Percentiles rank a stretch among this genome's conserved stretches.
Evolutionary conservation across 2,329 filamentous ascomycete genomes (phyloP).

Genomic region (Alternaria ethzedia): DNA sequence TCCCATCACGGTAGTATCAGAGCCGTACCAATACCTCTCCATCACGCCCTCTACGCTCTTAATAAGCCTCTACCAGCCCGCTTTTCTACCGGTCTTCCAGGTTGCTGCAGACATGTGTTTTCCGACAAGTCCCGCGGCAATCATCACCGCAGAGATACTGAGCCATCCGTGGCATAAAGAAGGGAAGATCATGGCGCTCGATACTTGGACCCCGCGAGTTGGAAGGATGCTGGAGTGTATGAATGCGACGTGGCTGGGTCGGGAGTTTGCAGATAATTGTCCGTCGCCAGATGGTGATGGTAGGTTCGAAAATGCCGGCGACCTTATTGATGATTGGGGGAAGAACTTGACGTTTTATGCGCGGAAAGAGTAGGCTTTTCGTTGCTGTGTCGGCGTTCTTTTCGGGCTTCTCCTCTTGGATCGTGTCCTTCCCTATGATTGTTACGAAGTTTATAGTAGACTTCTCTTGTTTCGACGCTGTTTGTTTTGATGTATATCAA

Average conservation of each 20-base stretch:
- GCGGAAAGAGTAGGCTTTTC: background rate
- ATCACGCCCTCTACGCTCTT: conserved; percentile 10
- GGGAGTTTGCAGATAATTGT: background rate
- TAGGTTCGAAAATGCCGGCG: background rate
- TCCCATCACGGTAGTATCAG: conserved; percentile 7
- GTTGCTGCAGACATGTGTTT: conserved; percentile 11
- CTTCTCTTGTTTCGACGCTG: background rate
- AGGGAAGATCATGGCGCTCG: background rate
- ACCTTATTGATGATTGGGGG: background rate
- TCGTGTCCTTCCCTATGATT: background rate
- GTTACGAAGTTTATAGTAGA: background rate
- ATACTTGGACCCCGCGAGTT: background rate
- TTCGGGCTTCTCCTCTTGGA: background rate
- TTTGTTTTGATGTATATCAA: background rate
- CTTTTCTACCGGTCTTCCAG: background rate
- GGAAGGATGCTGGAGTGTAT: conserved; percentile 4
- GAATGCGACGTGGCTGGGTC: background rate
- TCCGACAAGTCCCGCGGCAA: conserved; percentile 6
- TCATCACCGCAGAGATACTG: background rate
- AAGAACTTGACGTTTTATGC: background rate
- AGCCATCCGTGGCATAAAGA: background rate
- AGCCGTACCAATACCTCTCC: conserved; percentile 11
- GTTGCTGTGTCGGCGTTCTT: background rate
- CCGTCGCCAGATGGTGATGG: background rate
- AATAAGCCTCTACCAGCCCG: background rate